Evolutionary conservation across 2,329 filamentous ascomycete genomes (phyloP).

Genomic region (Knufia fluminis): DNA sequence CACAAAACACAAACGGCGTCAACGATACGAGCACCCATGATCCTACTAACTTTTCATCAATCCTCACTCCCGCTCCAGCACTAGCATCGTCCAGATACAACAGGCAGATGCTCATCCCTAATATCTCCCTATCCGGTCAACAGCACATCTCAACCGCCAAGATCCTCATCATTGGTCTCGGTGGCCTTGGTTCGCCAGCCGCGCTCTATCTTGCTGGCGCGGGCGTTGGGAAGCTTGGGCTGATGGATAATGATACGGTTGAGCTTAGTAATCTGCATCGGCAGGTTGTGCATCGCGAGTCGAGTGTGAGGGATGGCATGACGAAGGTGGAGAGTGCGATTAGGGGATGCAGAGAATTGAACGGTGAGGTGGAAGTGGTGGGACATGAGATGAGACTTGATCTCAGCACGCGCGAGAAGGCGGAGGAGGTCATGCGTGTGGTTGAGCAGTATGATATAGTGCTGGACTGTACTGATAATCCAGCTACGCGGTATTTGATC

Average conservation of each 20-base stretch:
- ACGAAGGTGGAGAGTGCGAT: conserved; percentile 17
- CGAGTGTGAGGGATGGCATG: conserved; percentile 43
- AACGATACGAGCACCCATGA: not conserved
- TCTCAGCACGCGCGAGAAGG: not conserved
- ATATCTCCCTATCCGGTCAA: conserved; percentile 19
- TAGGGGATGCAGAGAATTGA: conserved; percentile 16
- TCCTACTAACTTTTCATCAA: not conserved
- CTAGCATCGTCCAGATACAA: conserved; percentile 22
- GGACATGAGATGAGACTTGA: conserved; percentile 13
- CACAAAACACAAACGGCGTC: not conserved
- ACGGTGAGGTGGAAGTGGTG: conserved; percentile 15
- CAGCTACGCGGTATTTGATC: conserved; percentile 81
- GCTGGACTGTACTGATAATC: conserved; percentile 71
- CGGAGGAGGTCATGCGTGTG: conserved; percentile 1
- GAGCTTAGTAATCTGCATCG: conserved; percentile 87
- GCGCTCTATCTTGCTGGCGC: conserved; percentile 87
- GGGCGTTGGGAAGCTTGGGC: conserved; percentile 70
- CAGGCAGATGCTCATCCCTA: conserved; percentile 22
- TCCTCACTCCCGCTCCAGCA: conserved; percentile 15
- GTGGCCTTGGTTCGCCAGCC: conserved; percentile 84
- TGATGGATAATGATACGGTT: conserved; percentile 81
- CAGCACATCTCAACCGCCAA: conserved; percentile 13
- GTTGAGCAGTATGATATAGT: conserved; percentile 9
- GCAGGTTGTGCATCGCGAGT: conserved; percentile 65
- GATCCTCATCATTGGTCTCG: conserved; percentile 73